Conservation (phyloP, 352 stramenopile species). For the Phytopythium boreale region DNA sequence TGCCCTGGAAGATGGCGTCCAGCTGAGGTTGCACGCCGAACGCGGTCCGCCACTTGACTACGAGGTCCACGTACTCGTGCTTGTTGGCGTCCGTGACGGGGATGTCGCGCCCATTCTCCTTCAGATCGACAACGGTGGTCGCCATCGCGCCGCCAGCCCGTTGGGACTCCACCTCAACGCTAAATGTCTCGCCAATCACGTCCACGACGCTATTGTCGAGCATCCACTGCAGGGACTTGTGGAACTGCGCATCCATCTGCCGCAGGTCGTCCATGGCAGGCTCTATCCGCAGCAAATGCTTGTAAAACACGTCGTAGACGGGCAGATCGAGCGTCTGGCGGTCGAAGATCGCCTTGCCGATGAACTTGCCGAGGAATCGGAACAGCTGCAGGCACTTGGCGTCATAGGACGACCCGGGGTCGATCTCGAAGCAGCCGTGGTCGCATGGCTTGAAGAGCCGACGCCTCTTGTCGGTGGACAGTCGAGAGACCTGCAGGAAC, state of each 20-base stretch:
- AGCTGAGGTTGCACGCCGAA: conserved; percentile 54
- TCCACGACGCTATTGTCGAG: conserved; percentile 76
- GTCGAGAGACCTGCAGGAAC: conserved; percentile 77
- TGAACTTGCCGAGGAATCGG: conserved; percentile 71
- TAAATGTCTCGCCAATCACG: conserved; percentile 86
- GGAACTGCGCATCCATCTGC: conserved; percentile 74
- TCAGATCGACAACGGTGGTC: conserved; percentile 40
- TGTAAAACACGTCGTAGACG: conserved; percentile 71
- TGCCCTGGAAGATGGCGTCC: conserved; percentile 49
- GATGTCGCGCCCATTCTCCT: conserved; percentile 59
- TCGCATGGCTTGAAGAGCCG: conserved; percentile 59
- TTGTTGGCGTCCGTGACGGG: conserved; percentile 79
- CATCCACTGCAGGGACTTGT: conserved; percentile 85
- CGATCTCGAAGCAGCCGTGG: conserved; percentile 44
- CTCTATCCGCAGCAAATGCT: conserved; percentile 51
- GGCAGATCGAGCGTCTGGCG: conserved; percentile 78
- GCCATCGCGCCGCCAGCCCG: conserved; percentile 11
- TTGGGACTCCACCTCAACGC: conserved; percentile 43
- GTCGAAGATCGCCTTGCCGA: conserved; percentile 87
- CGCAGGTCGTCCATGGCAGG: conserved; percentile 58
- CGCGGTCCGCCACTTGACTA: conserved; percentile 61
- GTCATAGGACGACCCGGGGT: conserved; percentile 28
- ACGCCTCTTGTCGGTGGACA: conserved; percentile 26
- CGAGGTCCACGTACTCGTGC: conserved; percentile 60
- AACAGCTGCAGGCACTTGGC: conserved; percentile 40